A percentile compares a stretch with the other conserved stretches of the same genome.
These are phyloP conservation scores for Trichoderma koningiopsis DNA, from an alignment of 2,329 filamentous ascomycete species.

Conservation along the genomic window DNA sequence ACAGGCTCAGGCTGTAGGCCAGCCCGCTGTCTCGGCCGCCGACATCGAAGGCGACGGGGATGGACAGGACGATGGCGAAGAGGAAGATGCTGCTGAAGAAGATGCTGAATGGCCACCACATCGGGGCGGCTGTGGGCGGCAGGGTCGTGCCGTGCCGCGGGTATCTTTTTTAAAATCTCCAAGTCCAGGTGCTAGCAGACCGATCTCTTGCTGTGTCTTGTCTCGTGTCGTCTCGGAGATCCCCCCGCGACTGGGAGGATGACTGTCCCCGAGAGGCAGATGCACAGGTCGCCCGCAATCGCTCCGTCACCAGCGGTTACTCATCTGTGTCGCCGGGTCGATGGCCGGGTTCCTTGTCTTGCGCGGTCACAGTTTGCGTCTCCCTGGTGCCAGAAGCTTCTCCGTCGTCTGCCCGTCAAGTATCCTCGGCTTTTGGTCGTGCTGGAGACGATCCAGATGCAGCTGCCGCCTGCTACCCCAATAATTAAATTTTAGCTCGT, in stretches of 20 bases:
- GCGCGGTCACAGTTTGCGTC: neutral
- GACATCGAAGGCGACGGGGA: slow-evolving; percentile 97
- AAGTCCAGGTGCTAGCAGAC: neutral
- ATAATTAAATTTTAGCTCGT: slow-evolving; percentile 21
- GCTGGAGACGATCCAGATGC: slow-evolving; percentile 10
- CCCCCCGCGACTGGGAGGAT: slow-evolving; percentile 5
- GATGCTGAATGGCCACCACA: slow-evolving; percentile 81
- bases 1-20: slow-evolving; percentile 87
- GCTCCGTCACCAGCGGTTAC: slow-evolving; percentile 24
- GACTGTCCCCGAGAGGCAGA: slow-evolving; percentile 22
- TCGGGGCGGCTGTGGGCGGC: slow-evolving; percentile 48
- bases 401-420: neutral
- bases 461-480: slow-evolving; percentile 14
- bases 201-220: neutral
- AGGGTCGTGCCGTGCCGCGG: slow-evolving; percentile 29
- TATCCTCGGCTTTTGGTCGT: slow-evolving; percentile 12
- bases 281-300: slow-evolving; percentile 24
- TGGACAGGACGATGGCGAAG: slow-evolving; percentile 88
- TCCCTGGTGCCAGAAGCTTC: neutral
- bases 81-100: slow-evolving; percentile 84
- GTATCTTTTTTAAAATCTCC: neutral
- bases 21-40: slow-evolving; percentile 92
- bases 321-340: slow-evolving; percentile 19
- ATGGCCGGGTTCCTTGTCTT: neutral
- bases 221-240: neutral